Conservation (phyloP, 1,139 yeast species). For the Blastobotrys petasosporus region DNA sequence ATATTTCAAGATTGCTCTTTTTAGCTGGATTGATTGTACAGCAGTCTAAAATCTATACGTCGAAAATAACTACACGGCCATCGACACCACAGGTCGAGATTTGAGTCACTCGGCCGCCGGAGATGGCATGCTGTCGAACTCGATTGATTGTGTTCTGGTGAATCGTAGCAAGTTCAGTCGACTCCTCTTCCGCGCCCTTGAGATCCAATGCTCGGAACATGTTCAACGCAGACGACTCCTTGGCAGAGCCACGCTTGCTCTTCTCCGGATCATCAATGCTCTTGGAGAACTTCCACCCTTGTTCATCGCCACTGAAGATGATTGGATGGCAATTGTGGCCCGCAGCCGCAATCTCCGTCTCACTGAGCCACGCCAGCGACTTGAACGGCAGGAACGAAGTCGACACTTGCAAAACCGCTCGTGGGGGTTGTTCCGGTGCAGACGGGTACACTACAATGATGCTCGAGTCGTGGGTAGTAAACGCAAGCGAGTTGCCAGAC, state of each 20-base stretch:
- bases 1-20: too few species aligned
- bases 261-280: conserved; percentile 57
- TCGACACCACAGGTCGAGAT: conserved; percentile 79
- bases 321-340: conserved; percentile 93
- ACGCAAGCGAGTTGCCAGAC: conserved; percentile 69
- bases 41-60: conserved; percentile 19
- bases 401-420: conserved; percentile 43
- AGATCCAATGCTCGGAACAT: conserved; percentile 95
- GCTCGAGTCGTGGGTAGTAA: conserved; percentile 72
- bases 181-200: conserved; percentile 65
- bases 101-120: conserved; percentile 42
- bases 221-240: conserved; percentile 79
- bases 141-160: conserved; percentile 89
- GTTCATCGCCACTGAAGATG: conserved; percentile 64
- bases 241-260: conserved; percentile 47
- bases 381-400: conserved; percentile 82
- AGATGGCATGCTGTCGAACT: conserved; percentile 44
- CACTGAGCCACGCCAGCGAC: conserved; percentile 62
- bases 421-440: conserved; percentile 58
- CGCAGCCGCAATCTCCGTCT: conserved; percentile 68
- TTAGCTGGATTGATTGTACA: too few species aligned
- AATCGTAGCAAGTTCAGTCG: conserved; percentile 59
- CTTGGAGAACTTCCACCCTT: conserved; percentile 61
- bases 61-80: conserved; percentile 74
- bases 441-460: conserved; percentile 70